Base-by-base conservation (phyloP, 177 flowering plant species). In the Vitis hybrid region DNA sequence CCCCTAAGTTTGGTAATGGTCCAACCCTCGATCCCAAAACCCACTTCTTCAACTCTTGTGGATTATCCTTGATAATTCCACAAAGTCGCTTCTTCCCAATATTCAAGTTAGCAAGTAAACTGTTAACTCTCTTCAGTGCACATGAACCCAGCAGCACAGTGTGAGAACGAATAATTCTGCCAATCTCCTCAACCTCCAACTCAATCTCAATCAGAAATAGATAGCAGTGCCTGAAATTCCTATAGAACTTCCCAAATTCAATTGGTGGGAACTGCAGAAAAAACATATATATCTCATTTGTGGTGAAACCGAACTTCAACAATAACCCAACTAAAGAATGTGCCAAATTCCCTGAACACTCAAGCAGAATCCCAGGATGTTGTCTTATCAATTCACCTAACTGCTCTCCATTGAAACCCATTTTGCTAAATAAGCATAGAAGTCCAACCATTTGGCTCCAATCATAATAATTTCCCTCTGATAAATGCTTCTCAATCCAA, bases 381-480 rank as follows among this genome's bases (percentile, higher is more conserved):
- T 68, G 71, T 12, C 52, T 52, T 10, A 89, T 53, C 6, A 88
- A 66, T 13, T 49, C 56, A 48, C 70, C 77, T 19, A 89, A 29
- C 69, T 84, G 76, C 72, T 79, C 74, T 5, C 79, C 62, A 62
- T 69, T 65, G 70, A 33, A 88, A 55, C 87, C 84, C 33, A 77
- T 61, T 60, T 78, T 60, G 16, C 66, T 26, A 26, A 89, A 74
- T 33, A 84, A 79, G 67, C 65, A 10, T 26, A 89, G 62, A 62
- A 81, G 60, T 22, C 65, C 80, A 73, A 74, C 78, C 52, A 89
- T 81, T 20, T 52, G 75, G 14, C 75, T 78, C 94, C 94, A 91
- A 22, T 76, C 55, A 74, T 76, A 86, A 62, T 77, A 74, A 73
- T 64, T 70, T 19, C 64, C 70, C 64, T 77, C 84, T 4, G 53